Base-by-base conservation (phyloP, 257 asterid genomes). In the Salvia miltiorrhiza region DNA sequence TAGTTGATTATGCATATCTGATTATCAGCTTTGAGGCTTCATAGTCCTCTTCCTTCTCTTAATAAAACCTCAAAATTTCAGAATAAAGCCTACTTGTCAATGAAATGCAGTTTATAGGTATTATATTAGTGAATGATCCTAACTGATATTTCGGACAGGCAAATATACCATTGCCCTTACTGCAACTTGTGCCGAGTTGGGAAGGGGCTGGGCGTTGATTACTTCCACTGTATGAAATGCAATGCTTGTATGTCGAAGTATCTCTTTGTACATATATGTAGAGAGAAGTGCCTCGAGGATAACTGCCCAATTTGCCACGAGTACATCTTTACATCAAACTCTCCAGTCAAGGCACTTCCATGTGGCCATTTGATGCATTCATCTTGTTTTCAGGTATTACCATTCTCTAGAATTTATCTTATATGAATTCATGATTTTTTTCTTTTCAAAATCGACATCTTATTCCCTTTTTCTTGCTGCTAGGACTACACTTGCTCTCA, bases 341-440 rank as follows among this genome's bases (percentile, higher is more conserved):
- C 93, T 77, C 95, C 97, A 0, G 88, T 87, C 44, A 92, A 92
- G 80, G 85, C 81, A 61, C 94, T 92, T 71, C 92, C 92, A 44
- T 92, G 97, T 73, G 96, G 96, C 57, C 97, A 92, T 83, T 71
- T 79, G 62, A 92, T 92, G 96, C 97, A 92, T 82, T 92, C 97
- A 2, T 65, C 87, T 78, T 92, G 96, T 80, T 92, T 87, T 82
- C 85, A 86, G 94, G 97, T 92, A 73, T 60, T 32, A 50, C 43
- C n/a, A 26, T 73, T 58, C 63, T 48, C 62, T 12, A 19, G 9
- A 10, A 40, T 67, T 64, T 23, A 60, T 23, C 49, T 40, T 45
- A 39, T 72, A 53, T 48, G 24, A 11, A 14, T 50, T 59, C 30
- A n/a, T 67, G 23, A 23, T 16, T 24, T 1, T 7, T 32, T 48